Conservation (phyloP, 2,329 filamentous ascomycete species). For the Orbilia oligospora region DNA sequence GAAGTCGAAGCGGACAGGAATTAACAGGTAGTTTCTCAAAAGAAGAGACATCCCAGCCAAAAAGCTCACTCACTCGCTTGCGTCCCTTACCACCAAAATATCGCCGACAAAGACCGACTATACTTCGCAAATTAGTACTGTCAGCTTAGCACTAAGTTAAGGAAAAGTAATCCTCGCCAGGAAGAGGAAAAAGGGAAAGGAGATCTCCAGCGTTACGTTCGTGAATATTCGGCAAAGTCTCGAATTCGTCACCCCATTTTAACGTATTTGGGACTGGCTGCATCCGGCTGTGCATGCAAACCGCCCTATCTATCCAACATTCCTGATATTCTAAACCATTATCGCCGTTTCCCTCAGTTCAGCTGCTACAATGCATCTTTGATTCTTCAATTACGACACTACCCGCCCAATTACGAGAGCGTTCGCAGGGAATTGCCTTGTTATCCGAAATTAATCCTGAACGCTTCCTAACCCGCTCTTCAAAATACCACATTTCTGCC, state of each 20-base stretch:
- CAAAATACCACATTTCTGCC: constrained; percentile 25
- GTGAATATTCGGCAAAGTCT: not conserved
- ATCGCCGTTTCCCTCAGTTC: constrained; percentile 17
- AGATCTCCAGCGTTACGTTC: constrained; percentile 14
- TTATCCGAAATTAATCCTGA: constrained; percentile 20
- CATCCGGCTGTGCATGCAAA: constrained; percentile 29
- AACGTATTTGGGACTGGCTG: constrained; percentile 35
- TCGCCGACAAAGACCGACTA: constrained; percentile 12
- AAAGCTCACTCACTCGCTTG: constrained; percentile 45
- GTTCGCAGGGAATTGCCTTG: constrained; percentile 23
- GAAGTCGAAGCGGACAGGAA: not conserved
- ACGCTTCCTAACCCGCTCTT: constrained; percentile 22
- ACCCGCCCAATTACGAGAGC: constrained; percentile 22
- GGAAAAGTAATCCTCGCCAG: too few species aligned
- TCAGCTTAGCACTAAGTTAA: too few species aligned
- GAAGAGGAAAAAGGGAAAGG: not conserved
- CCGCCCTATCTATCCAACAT: constrained; percentile 6
- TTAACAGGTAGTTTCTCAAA: constrained; percentile 47
- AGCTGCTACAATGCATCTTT: constrained; percentile 49
- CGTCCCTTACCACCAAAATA: constrained; percentile 20
- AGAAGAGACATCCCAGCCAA: constrained; percentile 44
- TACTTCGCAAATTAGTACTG: constrained; percentile 25
- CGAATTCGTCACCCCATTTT: constrained; percentile 19
- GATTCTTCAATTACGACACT: constrained; percentile 44
- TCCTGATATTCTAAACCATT: constrained; percentile 14